Evolutionary conservation across 176 grass and related monocot genomes (phyloP).

Genomic region (Miscanthus lutarioriparius): DNA sequence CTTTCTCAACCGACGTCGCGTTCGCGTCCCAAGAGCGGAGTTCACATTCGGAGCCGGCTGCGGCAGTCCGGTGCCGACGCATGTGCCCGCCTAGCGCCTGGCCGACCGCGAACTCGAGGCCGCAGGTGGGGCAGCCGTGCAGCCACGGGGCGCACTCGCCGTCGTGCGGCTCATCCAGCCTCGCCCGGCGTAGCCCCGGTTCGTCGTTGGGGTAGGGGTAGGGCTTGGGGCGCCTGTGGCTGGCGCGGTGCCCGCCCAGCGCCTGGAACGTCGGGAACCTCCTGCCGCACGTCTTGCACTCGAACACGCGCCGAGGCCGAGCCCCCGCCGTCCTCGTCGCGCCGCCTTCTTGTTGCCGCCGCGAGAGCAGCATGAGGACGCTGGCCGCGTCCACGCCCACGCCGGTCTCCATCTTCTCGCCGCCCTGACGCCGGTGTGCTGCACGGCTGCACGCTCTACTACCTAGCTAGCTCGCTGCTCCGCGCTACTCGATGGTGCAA

Average conservation of each 20-base stretch:
- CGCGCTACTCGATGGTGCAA: not conserved
- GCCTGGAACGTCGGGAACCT: constrained; percentile 79
- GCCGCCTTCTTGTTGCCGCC: not conserved
- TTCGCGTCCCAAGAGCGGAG: not conserved
- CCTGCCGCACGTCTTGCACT: constrained; percentile 75
- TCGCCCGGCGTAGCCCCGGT: not conserved
- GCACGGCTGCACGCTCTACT: constrained; percentile 17
- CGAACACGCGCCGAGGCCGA: constrained; percentile 42
- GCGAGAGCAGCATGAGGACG: constrained; percentile 46
- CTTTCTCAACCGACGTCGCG: not conserved
- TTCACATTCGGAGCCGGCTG: not conserved
- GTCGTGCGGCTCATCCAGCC: not conserved
- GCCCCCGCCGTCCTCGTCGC: not conserved
- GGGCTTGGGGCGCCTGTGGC: constrained; percentile 51
- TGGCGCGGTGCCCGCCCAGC: constrained; percentile 75
- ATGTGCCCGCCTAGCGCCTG: constrained; percentile 72
- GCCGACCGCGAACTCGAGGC: constrained; percentile 49
- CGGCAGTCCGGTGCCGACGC: constrained; percentile 41
- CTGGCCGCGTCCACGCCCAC: constrained; percentile 29
- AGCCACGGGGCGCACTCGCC: constrained; percentile 5
- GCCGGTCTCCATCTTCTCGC: constrained; percentile 31
- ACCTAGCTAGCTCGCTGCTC: not conserved
- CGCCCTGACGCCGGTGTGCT: not conserved
- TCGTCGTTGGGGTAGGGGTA: not conserved
- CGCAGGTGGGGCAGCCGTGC: constrained; percentile 55